phyloP scores from a whole-genome alignment of 768 basidiomycete genomes.

The Udeniomyces megalosporus region DNA sequence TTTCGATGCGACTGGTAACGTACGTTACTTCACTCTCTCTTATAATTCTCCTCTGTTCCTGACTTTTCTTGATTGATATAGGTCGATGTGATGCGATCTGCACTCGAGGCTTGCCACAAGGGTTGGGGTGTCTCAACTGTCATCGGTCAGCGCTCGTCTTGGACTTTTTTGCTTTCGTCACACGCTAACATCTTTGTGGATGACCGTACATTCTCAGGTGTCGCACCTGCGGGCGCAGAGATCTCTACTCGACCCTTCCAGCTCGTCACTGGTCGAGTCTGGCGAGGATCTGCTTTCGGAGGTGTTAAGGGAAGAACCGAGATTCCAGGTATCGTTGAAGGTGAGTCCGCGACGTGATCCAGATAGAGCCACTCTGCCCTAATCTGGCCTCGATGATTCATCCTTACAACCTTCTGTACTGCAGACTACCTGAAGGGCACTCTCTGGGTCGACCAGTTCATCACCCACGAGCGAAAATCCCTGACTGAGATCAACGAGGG shows the following conservation, averaged over 20 bases:
- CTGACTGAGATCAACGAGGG: slow-evolving; percentile 66
- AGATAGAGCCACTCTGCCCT: neutral
- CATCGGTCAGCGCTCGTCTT: slow-evolving; percentile 33
- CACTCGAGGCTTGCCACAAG: slow-evolving; percentile 97
- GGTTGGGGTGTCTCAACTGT: slow-evolving; percentile 95
- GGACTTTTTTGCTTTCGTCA: neutral
- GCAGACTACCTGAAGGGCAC: slow-evolving; percentile 29
- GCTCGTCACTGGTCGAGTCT: slow-evolving; percentile 38
- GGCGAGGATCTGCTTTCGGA: slow-evolving; percentile 92
- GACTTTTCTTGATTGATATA: slow-evolving; percentile 22
- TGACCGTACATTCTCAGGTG: slow-evolving; percentile 25
- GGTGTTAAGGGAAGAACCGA: slow-evolving; percentile 97
- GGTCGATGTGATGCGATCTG: slow-evolving; percentile 85
- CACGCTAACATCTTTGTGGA: neutral
- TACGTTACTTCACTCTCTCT: slow-evolving; percentile 24
- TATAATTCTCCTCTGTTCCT: neutral
- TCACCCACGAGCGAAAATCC: slow-evolving; percentile 59
- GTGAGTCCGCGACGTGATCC: neutral
- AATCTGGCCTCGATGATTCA: neutral
- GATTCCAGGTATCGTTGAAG: slow-evolving; percentile 74
- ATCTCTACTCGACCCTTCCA: slow-evolving; percentile 72
- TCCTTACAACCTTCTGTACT: neutral
- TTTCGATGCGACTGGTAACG: slow-evolving; percentile 91
- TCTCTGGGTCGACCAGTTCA: slow-evolving; percentile 69
- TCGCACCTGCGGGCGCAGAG: slow-evolving; percentile 92